Evolutionary conservation across 306 rosid species (phyloP).

Genomic region (Vicia faba): DNA sequence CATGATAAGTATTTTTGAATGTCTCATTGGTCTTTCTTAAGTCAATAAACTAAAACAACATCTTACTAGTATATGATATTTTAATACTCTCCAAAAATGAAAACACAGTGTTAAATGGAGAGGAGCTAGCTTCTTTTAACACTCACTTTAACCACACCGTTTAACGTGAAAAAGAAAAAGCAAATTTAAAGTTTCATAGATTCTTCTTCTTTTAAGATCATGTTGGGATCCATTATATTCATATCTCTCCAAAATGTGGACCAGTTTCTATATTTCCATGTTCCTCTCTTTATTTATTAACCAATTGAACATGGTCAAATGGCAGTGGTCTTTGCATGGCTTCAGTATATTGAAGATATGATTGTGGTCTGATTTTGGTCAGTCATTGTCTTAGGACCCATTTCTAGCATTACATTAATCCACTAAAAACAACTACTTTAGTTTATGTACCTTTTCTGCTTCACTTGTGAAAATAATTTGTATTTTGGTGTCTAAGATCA

Average conservation of each 20-base stretch:
- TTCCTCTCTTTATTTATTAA: not conserved
- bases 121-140: not conserved
- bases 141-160: constrained; percentile 37
- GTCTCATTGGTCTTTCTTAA: constrained; percentile 2
- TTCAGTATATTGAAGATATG: constrained; percentile 28
- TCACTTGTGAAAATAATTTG: constrained; percentile 8
- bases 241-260: constrained; percentile 38
- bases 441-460: constrained; percentile 22
- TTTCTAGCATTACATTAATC: constrained; percentile 36
- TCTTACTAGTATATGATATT: too few relatives aligned
- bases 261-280: constrained; percentile 39
- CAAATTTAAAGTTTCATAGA: constrained; percentile 30
- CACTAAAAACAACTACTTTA: constrained; percentile 34
- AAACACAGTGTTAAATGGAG: not conserved
- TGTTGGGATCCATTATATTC: constrained; percentile 62
- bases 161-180: constrained; percentile 43
- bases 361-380: constrained; percentile 11
- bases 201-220: constrained; percentile 50
- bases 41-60: too few relatives aligned
- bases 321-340: constrained; percentile 25
- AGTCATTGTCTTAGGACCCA: constrained; percentile 36
- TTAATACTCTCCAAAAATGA: too few relatives aligned
- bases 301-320: constrained; percentile 42
- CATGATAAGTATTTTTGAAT: constrained; percentile 17
- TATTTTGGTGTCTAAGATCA: not conserved